Base-by-base conservation (phyloP, 1,139 yeast species). In the Magnusiomyces suaveolens region DNA sequence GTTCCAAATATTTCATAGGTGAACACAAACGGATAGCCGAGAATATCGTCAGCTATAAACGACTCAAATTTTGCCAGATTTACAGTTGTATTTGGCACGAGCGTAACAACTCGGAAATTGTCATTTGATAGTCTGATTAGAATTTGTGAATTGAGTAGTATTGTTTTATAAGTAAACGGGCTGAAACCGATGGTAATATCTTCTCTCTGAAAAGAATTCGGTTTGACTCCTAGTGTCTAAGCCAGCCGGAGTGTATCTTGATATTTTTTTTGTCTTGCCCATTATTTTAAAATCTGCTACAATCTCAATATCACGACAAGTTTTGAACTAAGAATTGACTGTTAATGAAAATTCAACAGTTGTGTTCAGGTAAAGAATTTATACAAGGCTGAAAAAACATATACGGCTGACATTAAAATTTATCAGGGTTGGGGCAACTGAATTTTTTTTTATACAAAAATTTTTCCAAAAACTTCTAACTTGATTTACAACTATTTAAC, bases 51-150 rank as follows among this genome's bases (percentile, higher is more conserved):
- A 3, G 85, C 88, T 47, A 77, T 73, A 68, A 94, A 92, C 1
- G 83, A 74, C 8, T 98, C 99, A 69, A 92, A 94, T 68, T 92
- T 92, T 1, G 98, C 98, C 60, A 94, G 73, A 55, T 81, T 80
- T 18, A 92, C 75, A 6, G 78, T 67, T 0, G 83, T 81, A 39
- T 79, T 82, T 1, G 79, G 76, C 52, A 75, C 77, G 56, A 89
- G 71, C 62, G 83, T 81, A 23, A 85, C 82, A 41, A 89, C 76
- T 65, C 86, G 85, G 64, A 83, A 69, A 54, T 87, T 86, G 53
- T 83, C 87, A 1, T 96, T 87, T 1, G 97, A 97, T 56, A 89
- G 74, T 52, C 83, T 76, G 44, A 92, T 70, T 63, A 90, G 72
- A 0, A 83, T 87, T 75, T 80, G 78, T 59, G 81, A 80, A 58